Evolutionary conservation across 2,329 filamentous ascomycete genomes (phyloP), one percentile per base, ranked within the genome.

Genomic region (Paradendryphiella salina): DNA sequence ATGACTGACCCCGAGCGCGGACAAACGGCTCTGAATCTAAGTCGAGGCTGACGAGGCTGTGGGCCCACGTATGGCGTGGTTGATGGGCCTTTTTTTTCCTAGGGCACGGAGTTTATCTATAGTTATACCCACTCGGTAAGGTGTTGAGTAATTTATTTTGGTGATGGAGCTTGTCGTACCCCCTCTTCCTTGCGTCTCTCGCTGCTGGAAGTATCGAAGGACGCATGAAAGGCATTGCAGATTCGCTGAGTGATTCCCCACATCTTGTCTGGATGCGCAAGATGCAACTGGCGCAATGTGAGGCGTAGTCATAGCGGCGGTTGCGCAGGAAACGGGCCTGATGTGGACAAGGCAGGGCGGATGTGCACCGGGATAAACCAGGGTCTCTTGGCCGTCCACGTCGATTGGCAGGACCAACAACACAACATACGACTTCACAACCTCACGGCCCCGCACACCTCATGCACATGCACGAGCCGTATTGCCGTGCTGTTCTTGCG

Each of bases 1-100:
- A 80, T 81, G 79, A 73, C 64, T 13, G 79, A 80, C 63, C 79
- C 79, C 4, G 77, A 80, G 63, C 74, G 79, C 23, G 78, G 78
- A 39, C 79, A 80, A 66, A 77, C 75, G 29, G 65, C 73, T 3
- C 60, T 80, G 50, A 64, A 66, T 17, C 72, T 74, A 14, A 14
- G 39, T 4, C 56, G 46, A 31, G 42, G 18, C 23, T 59, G 45
- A 56, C 23, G 15, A 18, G 15, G 10, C 18, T 14, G 14, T 31
- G 15, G 29, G 26, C 17, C n/a, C 20, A 28, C 9, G 29, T 37
- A 37, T 26, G 33, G 35, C 21, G 33, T 43, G 37, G 26, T 36
- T 32, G 18, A 36, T 32, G 34, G 20, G 31, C 5, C 20, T 32
- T 31, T 33, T 17, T n/a, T 38, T 39, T n/a, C n/a, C n/a, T n/a